phyloP scores from a whole-genome alignment of 805 yeast genomes.

The Wickerhamomyces ciferrii region DNA sequence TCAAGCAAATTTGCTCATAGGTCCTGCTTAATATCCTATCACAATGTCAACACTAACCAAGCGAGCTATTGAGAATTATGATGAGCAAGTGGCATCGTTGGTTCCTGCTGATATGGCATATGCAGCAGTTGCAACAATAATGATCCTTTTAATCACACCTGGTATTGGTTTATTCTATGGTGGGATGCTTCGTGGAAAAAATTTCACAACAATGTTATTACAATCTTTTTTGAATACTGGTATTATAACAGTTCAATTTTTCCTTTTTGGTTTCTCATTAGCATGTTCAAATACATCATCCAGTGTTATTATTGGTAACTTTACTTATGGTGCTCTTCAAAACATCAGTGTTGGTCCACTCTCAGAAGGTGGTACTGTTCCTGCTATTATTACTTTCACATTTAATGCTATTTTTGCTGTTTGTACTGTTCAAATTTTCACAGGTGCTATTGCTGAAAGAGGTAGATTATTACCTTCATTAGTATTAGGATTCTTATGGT shows the following conservation, averaged over 20 bases:
- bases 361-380: slow-evolving; percentile 52
- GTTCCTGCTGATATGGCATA: slow-evolving; percentile 44
- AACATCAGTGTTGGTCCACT: slow-evolving; percentile 68
- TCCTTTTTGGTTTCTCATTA: slow-evolving; percentile 92
- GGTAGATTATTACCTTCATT: slow-evolving; percentile 83
- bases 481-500: slow-evolving; percentile 78
- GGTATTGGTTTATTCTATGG: slow-evolving; percentile 91
- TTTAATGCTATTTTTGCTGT: slow-evolving; percentile 88
- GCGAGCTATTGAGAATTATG: slow-evolving; percentile 2
- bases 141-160: slow-evolving; percentile 79
- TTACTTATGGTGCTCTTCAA: slow-evolving; percentile 73
- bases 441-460: slow-evolving; percentile 91
- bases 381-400: slow-evolving; percentile 53
- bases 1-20: no score
- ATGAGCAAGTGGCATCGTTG: slow-evolving; percentile 32
- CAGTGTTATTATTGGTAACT: slow-evolving; percentile 74
- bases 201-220: slow-evolving; percentile 79
- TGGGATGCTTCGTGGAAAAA: slow-evolving; percentile 80
- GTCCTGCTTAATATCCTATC: no score
- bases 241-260: slow-evolving; percentile 83
- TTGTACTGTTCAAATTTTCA: slow-evolving; percentile 82
- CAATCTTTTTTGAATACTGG: slow-evolving; percentile 67
- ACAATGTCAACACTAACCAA: slow-evolving; percentile 5
- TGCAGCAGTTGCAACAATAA: slow-evolving; percentile 25
- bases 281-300: slow-evolving; percentile 71